Evolutionary conservation across 1,139 yeast species (phyloP), one percentile per base, ranked within the genome.

Genomic region (Candida pseudoviswanathii): DNA sequence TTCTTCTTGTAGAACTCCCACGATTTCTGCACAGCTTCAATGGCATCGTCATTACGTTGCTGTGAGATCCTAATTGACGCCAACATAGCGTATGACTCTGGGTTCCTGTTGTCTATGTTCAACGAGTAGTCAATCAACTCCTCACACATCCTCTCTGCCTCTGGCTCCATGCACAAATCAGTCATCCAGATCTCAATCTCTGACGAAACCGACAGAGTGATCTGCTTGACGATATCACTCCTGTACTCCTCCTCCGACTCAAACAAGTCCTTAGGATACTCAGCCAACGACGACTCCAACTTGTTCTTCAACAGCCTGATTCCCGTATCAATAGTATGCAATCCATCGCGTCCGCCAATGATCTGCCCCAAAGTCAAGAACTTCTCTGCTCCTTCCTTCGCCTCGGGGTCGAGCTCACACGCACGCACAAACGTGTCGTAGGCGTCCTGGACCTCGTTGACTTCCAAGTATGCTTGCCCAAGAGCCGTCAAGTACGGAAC

Each of bases 181-280:
- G 99, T 95, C 99, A 94, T 94, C 97, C 98, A 94, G 53, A 95
- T 89, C 68, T 94, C 99, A 60, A 94, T 87, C 71, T 86, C 80
- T 8, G 97, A 87, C 57, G 92, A 85, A 30, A 90, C 74, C 0
- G 95, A 97, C 62, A 84, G 88, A 56, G 87, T 84, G 49, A 85
- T 58, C 60, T 84, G 85, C 53, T 73, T 74, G 47, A 77, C 62
- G 30, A 87, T 65, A 51, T 71, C 76, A 34, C 54, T 49, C 36
- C 59, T 60, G 9, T 64, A 63, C 21, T 44, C 48, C 47, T 57
- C 64, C 24, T 70, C 66, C 2, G 25, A 26, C 33, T 61, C 51
- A 24, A 81, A 68, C 49, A 79, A 25, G 5, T 25, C 41, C 11
- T 37, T 37, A 25, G 41, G 41, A 25, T 24, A 37, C 6, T 37